Evolutionary conservation across 2,329 filamentous ascomycete species (phyloP), one percentile per base, ranked within the genome.

Genomic region (Tolypocladium inflatum): DNA sequence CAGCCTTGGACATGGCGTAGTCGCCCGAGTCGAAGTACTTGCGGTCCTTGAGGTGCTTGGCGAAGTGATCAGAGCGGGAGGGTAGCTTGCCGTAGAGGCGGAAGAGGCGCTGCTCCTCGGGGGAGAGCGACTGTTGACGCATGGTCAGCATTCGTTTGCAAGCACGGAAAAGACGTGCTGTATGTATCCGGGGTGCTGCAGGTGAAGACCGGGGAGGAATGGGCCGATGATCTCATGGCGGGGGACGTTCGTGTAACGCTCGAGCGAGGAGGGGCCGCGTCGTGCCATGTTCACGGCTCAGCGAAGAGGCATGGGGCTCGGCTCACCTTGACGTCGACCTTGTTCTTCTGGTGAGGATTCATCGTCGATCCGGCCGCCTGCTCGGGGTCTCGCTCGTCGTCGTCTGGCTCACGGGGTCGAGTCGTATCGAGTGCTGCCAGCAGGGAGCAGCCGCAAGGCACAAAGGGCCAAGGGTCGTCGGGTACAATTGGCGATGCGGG

Each of bases 301-400:
- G 30, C 23, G 13, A 23, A 21, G 42, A 43, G 50, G 30, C 8
- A 55, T 17, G 4, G 23, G n/a, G n/a, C n/a, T n/a, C n/a, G n/a
- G 83, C 90, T 79, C 79, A 97, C 94, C 80, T 84, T 92, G 77
- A 97, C 83, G 77, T 99, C 94, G 69, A 97, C 83, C 82, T 99
- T 97, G 83, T 97, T 97, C 83, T 96, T 92, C 82, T 97, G 90
- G 74, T 92, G 91, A 67, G 93, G 93, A 75, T 97, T 97, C 91
- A 97, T 95, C 64, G 67, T 80, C 57, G 58, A 26, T 54, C 58
- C 21, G 26, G 57, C 21, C 23, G 33, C 30, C 23, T n/a, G 41
- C 21, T n/a, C 23, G 35, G 54, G 48, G 48, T 48, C 4, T 35
- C 30, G 48, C 48, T 51, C 48, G 48, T 50, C 26, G 45, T 33